phyloP scores from a whole-genome alignment of 805 yeast species.

The Candida chauliodis region DNA sequence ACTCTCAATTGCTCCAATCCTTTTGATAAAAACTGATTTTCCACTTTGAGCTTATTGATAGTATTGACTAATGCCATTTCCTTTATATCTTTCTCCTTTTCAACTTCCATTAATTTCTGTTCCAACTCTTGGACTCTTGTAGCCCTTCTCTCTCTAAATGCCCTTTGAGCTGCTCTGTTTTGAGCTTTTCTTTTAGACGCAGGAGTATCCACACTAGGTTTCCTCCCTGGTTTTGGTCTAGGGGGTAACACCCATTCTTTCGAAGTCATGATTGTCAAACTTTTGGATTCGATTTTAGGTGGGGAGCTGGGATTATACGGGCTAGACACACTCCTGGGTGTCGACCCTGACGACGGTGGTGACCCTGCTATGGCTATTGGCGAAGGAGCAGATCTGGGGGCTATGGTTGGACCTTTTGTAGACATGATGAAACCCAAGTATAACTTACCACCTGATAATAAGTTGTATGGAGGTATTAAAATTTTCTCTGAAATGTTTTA shows the following conservation, averaged over 20 bases:
- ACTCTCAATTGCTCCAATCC: conserved; percentile 39
- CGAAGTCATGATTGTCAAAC: conserved; percentile 49
- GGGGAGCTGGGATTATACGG: conserved; percentile 3
- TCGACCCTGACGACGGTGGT: conserved; percentile 11
- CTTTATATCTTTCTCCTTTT: conserved; percentile 58
- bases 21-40: conserved; percentile 41
- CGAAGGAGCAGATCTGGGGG: conserved; percentile 18
- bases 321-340: conserved; percentile 13
- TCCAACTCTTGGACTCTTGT: conserved; percentile 78
- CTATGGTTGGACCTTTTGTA: conserved; percentile 16
- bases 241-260: conserved; percentile 61
- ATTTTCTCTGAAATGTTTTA: background rate
- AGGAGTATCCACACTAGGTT: conserved; percentile 72
- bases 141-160: conserved; percentile 85
- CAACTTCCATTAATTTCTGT: conserved; percentile 60
- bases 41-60: conserved; percentile 45
- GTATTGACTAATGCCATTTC: conserved; percentile 54
- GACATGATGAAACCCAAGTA: conserved; percentile 11
- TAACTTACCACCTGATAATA: too few species aligned
- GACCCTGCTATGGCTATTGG: conserved; percentile 16
- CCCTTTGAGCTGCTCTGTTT: conserved; percentile 91
- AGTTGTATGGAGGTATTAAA: too few species aligned
- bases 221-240: conserved; percentile 58
- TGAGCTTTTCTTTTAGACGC: conserved; percentile 86
- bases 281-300: conserved; percentile 7